Evolutionary conservation across 345 rosid genomes (phyloP), one percentile per base, ranked within the genome.

Genomic region (Eucalyptus albens): DNA sequence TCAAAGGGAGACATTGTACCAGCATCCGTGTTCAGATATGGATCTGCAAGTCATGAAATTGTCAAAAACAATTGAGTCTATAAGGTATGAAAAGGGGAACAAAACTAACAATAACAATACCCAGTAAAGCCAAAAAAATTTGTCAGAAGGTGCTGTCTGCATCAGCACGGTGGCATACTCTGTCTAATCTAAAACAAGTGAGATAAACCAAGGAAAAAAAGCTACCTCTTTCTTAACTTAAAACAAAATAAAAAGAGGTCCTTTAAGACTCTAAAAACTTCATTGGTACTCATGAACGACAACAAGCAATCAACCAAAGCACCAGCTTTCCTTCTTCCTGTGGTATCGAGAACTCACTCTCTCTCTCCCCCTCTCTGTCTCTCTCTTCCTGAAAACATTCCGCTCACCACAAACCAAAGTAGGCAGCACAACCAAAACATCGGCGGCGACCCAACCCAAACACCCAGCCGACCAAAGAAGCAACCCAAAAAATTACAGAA

Each of bases 1-100:
- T 97, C 99, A 86, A 97, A 97, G 37, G 99, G 99, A 85, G 99
- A 97, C 99, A 97, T 97, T 89, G 99, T 97, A 91, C 99, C 99
- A 89, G 99, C 99, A 92, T 97, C 99, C 85, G 95, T 96, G 90
- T 97, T 97, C 89, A 97, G 88, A 91, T 97, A 97, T 77, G 99
- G 99, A 93, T 97, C 99, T 97, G 95, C 90, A 90, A 47, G 87
- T 88, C n/a, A 72, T n/a, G 87, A 88, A 45, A 88, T 26, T 60
- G 27, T 45, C 37, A 33, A 49, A 31, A n/a, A 22, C 44, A 88
- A 69, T 27, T 65, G 86, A 50, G 53, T 40, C 89, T 40, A 12
- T 5, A 59, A 87, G 12, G 47, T 24, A 33, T 87, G 15, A 31
- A 40, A 42, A 87, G n/a, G 77, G 85, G 47, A 77, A 11, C 83